These are phyloP conservation scores for Colletotrichum horii DNA, from an alignment of 2,329 filamentous ascomycete species.

Conservation along the genomic window DNA sequence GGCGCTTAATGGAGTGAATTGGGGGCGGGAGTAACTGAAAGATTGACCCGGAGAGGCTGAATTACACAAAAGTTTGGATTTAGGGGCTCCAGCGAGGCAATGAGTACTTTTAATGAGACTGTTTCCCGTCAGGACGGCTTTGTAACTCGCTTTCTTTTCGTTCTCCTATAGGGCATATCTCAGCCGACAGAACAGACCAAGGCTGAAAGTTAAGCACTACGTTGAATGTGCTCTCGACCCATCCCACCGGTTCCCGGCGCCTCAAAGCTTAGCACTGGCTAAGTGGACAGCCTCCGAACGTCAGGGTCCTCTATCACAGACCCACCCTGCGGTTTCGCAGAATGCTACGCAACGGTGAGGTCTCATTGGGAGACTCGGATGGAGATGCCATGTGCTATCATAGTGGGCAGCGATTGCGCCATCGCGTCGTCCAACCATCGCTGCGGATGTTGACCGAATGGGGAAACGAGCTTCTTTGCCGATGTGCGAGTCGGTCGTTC, in stretches of 20 bases:
- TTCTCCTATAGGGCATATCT: neutral
- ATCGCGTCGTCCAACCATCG: conserved; percentile 9
- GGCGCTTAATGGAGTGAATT: neutral
- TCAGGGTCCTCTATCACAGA: neutral
- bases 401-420: conserved; percentile 17
- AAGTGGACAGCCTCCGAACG: neutral
- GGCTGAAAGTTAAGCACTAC: neutral
- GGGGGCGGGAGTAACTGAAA: neutral
- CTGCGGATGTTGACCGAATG: conserved; percentile 1
- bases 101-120: neutral
- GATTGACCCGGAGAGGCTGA: neutral
- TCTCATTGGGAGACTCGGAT: neutral
- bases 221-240: neutral
- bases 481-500: neutral
- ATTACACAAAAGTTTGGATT: conserved; percentile 12
- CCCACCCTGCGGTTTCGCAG: neutral
- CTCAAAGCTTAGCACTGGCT: conserved; percentile 3
- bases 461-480: neutral
- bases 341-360: neutral
- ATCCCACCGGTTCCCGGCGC: neutral
- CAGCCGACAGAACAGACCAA: neutral
- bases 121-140: neutral
- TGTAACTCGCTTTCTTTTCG: neutral
- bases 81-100: neutral
- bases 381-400: conserved; percentile 8